A percentile compares a stretch with the other conserved stretches of the same genome.
phyloP scores from a whole-genome alignment of 2,329 filamentous ascomycete genomes.

The Botrytis elliptica region DNA sequence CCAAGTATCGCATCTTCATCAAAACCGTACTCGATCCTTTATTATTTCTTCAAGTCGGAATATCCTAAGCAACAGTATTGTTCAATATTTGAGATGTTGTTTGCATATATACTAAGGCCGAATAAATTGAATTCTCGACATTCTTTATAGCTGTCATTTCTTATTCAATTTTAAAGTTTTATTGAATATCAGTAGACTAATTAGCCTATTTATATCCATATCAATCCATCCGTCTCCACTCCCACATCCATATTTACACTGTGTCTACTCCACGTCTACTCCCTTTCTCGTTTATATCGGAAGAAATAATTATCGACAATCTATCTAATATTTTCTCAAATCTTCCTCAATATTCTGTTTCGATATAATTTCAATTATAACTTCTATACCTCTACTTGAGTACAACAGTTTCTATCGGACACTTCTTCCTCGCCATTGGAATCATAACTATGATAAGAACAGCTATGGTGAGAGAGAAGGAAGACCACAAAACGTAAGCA shows the following conservation, averaged over 20 bases:
- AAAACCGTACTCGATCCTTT: background rate
- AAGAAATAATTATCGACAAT: background rate
- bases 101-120: background rate
- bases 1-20: background rate
- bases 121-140: background rate
- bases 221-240: background rate
- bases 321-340: background rate
- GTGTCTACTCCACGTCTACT: background rate
- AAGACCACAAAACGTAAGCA: background rate
- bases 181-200: background rate
- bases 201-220: background rate
- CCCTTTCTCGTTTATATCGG: background rate
- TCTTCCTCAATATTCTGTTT: background rate
- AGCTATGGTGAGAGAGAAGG: background rate
- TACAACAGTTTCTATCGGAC: background rate
- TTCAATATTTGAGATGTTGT: background rate
- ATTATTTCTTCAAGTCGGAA: background rate
- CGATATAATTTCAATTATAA: background rate
- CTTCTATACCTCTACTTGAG: no score
- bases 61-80: accelerated
- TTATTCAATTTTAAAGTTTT: background rate
- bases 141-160: background rate
- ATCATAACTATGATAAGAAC: background rate
- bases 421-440: background rate
- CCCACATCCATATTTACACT: background rate